These are phyloP conservation scores for Deinandra increscens DNA, from an alignment of 129 eudicot genomes.

Conservation along the genomic window DNA sequence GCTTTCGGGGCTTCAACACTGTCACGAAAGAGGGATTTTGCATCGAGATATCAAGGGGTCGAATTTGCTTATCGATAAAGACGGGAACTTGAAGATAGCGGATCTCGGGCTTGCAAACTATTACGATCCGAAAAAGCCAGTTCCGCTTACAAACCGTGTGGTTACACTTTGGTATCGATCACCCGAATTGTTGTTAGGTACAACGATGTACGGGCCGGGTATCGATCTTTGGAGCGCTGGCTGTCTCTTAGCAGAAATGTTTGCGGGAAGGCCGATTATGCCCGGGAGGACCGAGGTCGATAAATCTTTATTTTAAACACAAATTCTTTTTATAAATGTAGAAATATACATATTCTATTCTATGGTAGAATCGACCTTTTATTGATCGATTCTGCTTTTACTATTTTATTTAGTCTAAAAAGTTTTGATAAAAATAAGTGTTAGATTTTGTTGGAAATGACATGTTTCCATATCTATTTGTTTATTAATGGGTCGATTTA, in stretches of 20 bases:
- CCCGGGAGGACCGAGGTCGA: conserved; percentile 69
- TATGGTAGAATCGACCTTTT: not conserved
- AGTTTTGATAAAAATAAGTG: no score
- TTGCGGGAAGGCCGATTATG: conserved; percentile 64
- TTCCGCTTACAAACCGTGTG: conserved; percentile 55
- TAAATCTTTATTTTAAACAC: not conserved
- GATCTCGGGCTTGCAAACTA: conserved; percentile 70
- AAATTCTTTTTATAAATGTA: not conserved
- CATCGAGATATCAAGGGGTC: conserved; percentile 76
- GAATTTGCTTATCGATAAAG: conserved; percentile 52
- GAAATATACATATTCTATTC: not conserved
- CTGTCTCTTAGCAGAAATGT: conserved; percentile 76
- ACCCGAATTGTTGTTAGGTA: conserved; percentile 60
- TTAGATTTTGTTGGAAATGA: no score
- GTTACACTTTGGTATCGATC: conserved; percentile 82
- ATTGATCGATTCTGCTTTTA: not conserved
- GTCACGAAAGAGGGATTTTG: conserved; percentile 70
- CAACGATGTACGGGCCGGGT: conserved; percentile 55
- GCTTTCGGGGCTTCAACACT: conserved; percentile 69
- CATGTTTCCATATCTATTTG: no score
- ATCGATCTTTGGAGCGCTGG: conserved; percentile 86
- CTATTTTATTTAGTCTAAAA: not conserved
- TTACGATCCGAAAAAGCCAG: conserved; percentile 43
- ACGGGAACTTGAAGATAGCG: conserved; percentile 62
- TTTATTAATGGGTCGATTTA: not conserved